Evolutionary conservation across 106 monocot species (phyloP).

Genomic region (Dendrobium nobile): DNA sequence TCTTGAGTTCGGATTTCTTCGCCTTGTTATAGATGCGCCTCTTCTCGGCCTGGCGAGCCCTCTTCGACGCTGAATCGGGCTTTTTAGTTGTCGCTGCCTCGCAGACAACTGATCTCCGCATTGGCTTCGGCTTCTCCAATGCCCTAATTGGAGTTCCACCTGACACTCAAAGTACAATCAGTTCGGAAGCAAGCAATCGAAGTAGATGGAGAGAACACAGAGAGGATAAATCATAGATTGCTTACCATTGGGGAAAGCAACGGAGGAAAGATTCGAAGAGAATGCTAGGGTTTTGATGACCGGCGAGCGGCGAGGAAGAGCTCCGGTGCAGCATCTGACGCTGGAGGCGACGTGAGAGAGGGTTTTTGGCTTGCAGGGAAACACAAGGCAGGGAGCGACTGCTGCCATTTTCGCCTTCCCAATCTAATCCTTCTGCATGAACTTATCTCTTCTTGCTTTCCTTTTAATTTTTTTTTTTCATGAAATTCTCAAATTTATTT

Average conservation of each 20-base stretch:
- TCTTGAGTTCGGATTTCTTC: conserved; percentile 62
- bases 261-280: conserved; percentile 17
- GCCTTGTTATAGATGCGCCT: conserved; percentile 61
- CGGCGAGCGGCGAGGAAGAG: not conserved
- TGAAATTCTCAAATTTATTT: not conserved
- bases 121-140: conserved; percentile 23
- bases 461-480: not conserved
- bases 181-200: not conserved
- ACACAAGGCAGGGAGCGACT: conserved; percentile 11
- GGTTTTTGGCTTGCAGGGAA: conserved; percentile 12
- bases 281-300: conserved; percentile 22
- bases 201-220: not conserved
- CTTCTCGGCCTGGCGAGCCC: conserved; percentile 80
- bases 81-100: conserved; percentile 50
- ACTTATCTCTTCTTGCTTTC: not conserved
- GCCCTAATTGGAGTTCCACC: conserved; percentile 17
- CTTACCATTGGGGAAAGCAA: conserved; percentile 21
- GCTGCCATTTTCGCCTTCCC: not conserved
- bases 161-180: not conserved
- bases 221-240: not conserved
- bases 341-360: not conserved
- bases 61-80: conserved; percentile 70
- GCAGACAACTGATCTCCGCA: conserved; percentile 47
- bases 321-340: not conserved
- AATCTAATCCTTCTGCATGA: not conserved